Evolutionary conservation across 2,329 filamentous ascomycete genomes (phyloP).

Genomic region (Calcarisporium arbuscula): DNA sequence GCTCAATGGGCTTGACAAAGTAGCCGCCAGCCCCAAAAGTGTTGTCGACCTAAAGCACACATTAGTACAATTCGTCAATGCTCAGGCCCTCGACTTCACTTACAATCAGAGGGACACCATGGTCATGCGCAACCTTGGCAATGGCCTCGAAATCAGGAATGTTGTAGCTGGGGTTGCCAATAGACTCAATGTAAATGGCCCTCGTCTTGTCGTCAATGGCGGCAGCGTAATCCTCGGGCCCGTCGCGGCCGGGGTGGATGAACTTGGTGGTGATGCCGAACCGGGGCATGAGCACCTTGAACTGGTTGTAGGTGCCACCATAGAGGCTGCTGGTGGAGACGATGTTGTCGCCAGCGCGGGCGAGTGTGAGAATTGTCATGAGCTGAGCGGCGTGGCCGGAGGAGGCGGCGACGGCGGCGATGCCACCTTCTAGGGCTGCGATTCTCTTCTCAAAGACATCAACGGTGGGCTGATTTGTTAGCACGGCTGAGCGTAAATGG

Average conservation of each 20-base stretch:
- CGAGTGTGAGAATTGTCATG: constrained; percentile 80
- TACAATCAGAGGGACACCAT: constrained; percentile 60
- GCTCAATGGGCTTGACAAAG: constrained; percentile 78
- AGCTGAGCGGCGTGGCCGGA: constrained; percentile 92
- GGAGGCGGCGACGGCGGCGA: constrained; percentile 74
- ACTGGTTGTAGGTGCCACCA: constrained; percentile 94
- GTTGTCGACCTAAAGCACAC: constrained; percentile 65
- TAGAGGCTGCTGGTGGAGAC: constrained; percentile 86
- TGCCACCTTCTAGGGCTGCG: constrained; percentile 89
- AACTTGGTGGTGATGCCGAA: constrained; percentile 87
- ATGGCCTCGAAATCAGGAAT: constrained; percentile 87
- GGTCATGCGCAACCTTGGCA: constrained; percentile 66
- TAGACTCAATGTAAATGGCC: constrained; percentile 85
- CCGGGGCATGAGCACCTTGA: constrained; percentile 83
- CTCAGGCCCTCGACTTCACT: no score
- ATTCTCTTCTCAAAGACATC: constrained; percentile 96
- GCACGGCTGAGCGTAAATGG: background rate
- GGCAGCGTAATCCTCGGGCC: constrained; percentile 68
- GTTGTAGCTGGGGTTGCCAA: constrained; percentile 91
- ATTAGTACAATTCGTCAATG: background rate
- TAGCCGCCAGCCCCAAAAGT: constrained; percentile 92
- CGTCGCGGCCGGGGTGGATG: constrained; percentile 73
- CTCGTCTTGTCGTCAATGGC: constrained; percentile 92
- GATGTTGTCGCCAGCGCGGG: constrained; percentile 86
- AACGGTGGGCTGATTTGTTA: constrained; percentile 66